These are phyloP conservation scores for Xerophyta viscosa DNA, from an alignment of 106 monocot species.

Conservation along the genomic window DNA sequence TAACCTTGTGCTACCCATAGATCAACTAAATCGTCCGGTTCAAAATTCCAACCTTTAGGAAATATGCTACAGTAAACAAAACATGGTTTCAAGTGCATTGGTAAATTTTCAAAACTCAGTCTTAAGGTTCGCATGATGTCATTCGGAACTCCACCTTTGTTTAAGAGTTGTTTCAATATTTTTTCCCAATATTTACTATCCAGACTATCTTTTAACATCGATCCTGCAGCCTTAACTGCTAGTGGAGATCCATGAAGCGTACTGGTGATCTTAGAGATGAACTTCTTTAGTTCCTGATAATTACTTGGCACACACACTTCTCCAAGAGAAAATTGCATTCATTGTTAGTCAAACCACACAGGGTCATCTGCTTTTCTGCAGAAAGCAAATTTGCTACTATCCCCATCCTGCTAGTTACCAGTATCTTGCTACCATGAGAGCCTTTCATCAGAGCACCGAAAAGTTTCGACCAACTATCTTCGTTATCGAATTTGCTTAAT, in stretches of 20 bases:
- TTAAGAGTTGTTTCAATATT: too few relatives aligned
- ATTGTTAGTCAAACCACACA: slow-evolving; percentile 1
- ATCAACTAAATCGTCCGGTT: not conserved
- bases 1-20: slow-evolving; percentile 24
- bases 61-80: slow-evolving; percentile 21
- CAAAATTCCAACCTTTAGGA: slow-evolving; percentile 7
- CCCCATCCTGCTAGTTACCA: slow-evolving; percentile 13
- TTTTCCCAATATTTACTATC: slow-evolving; percentile 8
- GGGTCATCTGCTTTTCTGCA: not conserved
- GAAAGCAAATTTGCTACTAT: slow-evolving; percentile 2
- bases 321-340: slow-evolving; percentile 10
- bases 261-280: slow-evolving; percentile 1
- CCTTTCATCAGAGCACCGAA: slow-evolving; percentile 1
- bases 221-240: slow-evolving; percentile 10
- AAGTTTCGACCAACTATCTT: slow-evolving; percentile 6
- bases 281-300: not conserved
- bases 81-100: slow-evolving; percentile 15
- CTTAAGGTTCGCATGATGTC: slow-evolving; percentile 3
- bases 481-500: not conserved
- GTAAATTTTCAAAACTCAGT: slow-evolving; percentile 16
- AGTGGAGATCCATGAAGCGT: not conserved
- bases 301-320: not conserved
- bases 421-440: slow-evolving; percentile 1
- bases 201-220: not conserved
- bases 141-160: slow-evolving; percentile 4